Base-by-base conservation (phyloP, 2,329 filamentous ascomycete genomes). In the Colletotrichum tanaceti region DNA sequence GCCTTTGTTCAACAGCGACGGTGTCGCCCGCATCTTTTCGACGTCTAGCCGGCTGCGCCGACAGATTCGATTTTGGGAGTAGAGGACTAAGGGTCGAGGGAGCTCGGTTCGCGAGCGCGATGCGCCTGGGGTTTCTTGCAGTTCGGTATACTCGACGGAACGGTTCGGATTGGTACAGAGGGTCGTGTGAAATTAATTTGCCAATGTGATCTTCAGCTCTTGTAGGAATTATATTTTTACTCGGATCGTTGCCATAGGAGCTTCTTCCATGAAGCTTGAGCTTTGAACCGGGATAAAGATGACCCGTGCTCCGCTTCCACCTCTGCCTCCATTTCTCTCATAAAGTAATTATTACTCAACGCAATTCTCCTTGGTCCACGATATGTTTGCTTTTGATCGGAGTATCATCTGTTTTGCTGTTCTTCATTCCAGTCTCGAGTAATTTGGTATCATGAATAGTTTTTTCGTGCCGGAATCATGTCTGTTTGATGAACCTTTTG, bases 1-100 rank as follows among this genome's bases (percentile, higher is more conserved):
- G 79, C 86, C 84, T 76, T 83, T 87, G 69, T 79, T 77, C 67
- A 66, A 60, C 39, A 86, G 77, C 63, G 78, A 75, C 20, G 78
- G 75, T 22, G 86, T 83, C 18, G 80, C 76, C 74, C 81, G 83
- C 87, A 89, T 89, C 53, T 71, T 79, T 72, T 20, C 20, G 18
- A 18, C 11, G 28, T 50, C 39, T n/a, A 43, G 43, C 44, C 50
- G 44, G 7, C 54, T 39, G 2, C 43, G 57, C 63, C 39, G 46
- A 43, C n/a, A 43, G 5, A 11, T 57, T 32, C 14, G 52, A 24
- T 20, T 38, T 10, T 5, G 11, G 41, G 43, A 59, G 55, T 44
- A 35, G 5, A 11, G 24, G 54, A 39, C 20, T 50, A 9, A 13
- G 43, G 43, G 32, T 41, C 43, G 18, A 52, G 18, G 22, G 32